Evolutionary conservation across 2,329 filamentous ascomycete species (phyloP).

Genomic region (Penicillium oxalicum): DNA sequence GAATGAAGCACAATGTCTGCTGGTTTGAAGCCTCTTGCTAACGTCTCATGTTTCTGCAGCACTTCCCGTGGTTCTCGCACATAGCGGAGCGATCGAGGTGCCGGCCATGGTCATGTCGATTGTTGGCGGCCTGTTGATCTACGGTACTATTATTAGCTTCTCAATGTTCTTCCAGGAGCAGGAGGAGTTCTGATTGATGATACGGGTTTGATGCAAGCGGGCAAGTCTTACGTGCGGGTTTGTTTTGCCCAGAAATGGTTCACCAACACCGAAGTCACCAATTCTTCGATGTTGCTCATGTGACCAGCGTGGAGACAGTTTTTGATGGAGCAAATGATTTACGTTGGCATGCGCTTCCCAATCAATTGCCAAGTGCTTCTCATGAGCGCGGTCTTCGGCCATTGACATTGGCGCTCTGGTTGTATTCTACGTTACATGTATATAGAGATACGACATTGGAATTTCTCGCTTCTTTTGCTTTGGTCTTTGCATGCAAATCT

Average conservation of each 20-base stretch:
- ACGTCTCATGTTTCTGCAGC: conserved; percentile 49
- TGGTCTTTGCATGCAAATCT: not conserved
- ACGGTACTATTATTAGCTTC: conserved; percentile 97
- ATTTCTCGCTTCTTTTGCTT: not conserved
- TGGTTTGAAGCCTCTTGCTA: conserved; percentile 1
- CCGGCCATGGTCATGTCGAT: conserved; percentile 95
- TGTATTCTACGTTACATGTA: conserved; percentile 21
- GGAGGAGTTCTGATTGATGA: conserved; percentile 68
- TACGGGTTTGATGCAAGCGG: conserved; percentile 1
- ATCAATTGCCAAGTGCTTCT: conserved; percentile 8
- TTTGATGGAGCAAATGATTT: not conserved
- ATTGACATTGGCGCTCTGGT: conserved; percentile 15
- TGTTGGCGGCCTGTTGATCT: conserved; percentile 85
- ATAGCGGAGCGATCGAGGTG: conserved; percentile 72
- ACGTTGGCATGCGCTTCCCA: conserved; percentile 8
- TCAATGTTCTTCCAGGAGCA: conserved; percentile 98
- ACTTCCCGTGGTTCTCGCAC: conserved; percentile 79
- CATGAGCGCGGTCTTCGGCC: conserved; percentile 8
- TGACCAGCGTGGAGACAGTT: no score
- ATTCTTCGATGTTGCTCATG: no score
- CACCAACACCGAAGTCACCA: not conserved
- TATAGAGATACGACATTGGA: conserved; percentile 12
- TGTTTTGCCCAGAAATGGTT: not conserved
- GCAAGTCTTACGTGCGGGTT: not conserved
- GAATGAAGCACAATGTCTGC: no score